A percentile compares a stretch with the other conserved stretches of the same genome.
These are phyloP conservation scores for Fusarium euwallaceae DNA, from an alignment of 2,329 filamentous ascomycete species.

Conservation along the genomic window DNA sequence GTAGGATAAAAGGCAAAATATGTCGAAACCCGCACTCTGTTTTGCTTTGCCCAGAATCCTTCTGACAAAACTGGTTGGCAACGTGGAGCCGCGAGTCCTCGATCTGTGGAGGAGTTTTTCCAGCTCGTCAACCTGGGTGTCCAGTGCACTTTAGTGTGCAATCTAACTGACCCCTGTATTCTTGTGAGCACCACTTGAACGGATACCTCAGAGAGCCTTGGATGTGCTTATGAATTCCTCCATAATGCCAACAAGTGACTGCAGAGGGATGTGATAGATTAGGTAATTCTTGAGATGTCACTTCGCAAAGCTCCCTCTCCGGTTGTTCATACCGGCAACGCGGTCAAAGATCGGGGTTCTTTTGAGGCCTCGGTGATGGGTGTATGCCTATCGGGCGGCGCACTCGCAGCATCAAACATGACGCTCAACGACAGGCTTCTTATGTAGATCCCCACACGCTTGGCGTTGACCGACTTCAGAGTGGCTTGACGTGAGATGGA, in stretches of 20 bases:
- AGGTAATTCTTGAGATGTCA: neutral
- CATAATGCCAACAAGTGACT: neutral
- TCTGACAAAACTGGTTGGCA: conserved; percentile 22
- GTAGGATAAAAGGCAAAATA: conserved; percentile 9
- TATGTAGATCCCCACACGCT: conserved; percentile 26
- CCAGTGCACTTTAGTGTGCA: neutral
- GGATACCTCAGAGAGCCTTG: neutral
- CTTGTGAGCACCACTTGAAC: neutral
- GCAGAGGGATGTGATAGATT: neutral
- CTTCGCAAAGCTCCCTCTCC: neutral
- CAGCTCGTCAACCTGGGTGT: conserved; percentile 8
- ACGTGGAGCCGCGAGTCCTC: conserved; percentile 31
- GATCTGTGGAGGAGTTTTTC: conserved; percentile 28
- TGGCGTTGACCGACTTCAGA: conserved; percentile 24
- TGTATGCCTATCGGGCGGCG: conserved; percentile 29
- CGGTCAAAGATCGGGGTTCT: neutral
- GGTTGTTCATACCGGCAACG: neutral
- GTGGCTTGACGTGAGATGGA: conserved; percentile 21
- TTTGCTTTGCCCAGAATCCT: conserved; percentile 7
- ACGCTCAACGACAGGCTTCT: conserved; percentile 16
- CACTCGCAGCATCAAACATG: conserved; percentile 15
- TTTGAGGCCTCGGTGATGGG: conserved; percentile 10
- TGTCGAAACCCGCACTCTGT: conserved; percentile 18
- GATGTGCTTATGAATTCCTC: neutral
- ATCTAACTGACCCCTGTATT: neutral